Evolutionary conservation across 805 yeast genomes (phyloP), one percentile per base, ranked within the genome.

Genomic region (Tetrapisispora taiwanensis): DNA sequence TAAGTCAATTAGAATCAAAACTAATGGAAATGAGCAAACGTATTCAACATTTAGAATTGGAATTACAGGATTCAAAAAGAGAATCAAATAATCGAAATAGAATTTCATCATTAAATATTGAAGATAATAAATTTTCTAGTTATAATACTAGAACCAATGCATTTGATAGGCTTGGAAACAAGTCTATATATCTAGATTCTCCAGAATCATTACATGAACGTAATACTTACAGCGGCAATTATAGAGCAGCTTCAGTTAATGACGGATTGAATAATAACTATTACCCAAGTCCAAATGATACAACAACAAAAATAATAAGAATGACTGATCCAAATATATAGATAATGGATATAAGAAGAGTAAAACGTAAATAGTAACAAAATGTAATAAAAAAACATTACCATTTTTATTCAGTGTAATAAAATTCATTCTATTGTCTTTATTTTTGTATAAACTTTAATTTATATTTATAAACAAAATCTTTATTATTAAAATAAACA

Each of bases 401-500:
- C n/a, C n/a, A n/a, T n/a, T n/a, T n/a, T n/a, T n/a, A n/a, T n/a
- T n/a, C n/a, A n/a, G n/a, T n/a, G n/a, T n/a, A n/a, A n/a, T n/a
- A n/a, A n/a, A n/a, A n/a, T n/a, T n/a, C n/a, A n/a, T n/a, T n/a
- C n/a, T n/a, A n/a, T n/a, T 22, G 8, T 6, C 8, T 8, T 32
- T 33, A 39, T 18, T 27, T 35, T 42, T 46, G 46, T 30, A 56
- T 62, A 41, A 71, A 64, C 41, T 57, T 56, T 32, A 75, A 53
- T 50, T 68, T 64, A 52, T 69, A 69, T 17, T 52, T 48, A 42
- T 67, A 67, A 10, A 59, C 56, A 22, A 66, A 54, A 9, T 58
- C 62, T 2, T 72, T 73, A 18, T 58, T 60, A 9, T 53, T 53
- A 26, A 62, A 55, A 44, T 63, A 60, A 8, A 83, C 66, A 1